These are phyloP conservation scores for Nemania sp. DNA, from an alignment of 2,329 filamentous ascomycete genomes.

Conservation along the genomic window DNA sequence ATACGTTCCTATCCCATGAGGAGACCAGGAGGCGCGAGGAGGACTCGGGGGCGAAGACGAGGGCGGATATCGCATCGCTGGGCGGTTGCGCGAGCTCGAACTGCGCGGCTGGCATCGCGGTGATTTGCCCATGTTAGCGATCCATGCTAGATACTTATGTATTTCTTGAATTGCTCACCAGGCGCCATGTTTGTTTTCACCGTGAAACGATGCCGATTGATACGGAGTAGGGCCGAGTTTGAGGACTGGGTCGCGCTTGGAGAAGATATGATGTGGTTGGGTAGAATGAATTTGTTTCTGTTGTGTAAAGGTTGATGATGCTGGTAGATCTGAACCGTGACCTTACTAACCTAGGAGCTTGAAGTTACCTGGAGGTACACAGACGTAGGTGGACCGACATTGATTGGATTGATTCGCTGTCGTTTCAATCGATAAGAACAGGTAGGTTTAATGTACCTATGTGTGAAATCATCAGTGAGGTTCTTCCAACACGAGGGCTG, in stretches of 20 bases:
- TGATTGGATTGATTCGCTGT: no score
- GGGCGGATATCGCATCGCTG: constrained; percentile 81
- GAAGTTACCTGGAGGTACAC: not conserved
- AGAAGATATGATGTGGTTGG: not conserved
- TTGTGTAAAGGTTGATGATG: constrained; percentile 3
- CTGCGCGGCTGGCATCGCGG: constrained; percentile 70
- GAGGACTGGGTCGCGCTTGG: not conserved
- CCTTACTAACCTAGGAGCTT: no score
- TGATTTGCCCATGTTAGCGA: constrained; percentile 3
- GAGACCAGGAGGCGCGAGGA: constrained; percentile 80
- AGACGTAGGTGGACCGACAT: no score
- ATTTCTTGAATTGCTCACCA: constrained; percentile 22
- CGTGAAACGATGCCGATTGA: not conserved
- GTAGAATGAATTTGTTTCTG: not conserved
- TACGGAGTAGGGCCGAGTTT: not conserved
- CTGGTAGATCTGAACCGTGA: no score
- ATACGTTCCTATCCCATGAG: constrained; percentile 92
- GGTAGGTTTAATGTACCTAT: no score
- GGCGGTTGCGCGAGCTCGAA: constrained; percentile 84
- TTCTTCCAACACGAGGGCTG: no score
- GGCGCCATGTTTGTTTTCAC: constrained; percentile 32
- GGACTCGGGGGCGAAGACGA: constrained; percentile 82
- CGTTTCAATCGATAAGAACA: no score
- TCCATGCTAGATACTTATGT: no score
- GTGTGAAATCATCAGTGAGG: no score